Evolutionary conservation across 371 early-diverging fungal genomes (phyloP).

Genomic region (Mucor indicus): DNA sequence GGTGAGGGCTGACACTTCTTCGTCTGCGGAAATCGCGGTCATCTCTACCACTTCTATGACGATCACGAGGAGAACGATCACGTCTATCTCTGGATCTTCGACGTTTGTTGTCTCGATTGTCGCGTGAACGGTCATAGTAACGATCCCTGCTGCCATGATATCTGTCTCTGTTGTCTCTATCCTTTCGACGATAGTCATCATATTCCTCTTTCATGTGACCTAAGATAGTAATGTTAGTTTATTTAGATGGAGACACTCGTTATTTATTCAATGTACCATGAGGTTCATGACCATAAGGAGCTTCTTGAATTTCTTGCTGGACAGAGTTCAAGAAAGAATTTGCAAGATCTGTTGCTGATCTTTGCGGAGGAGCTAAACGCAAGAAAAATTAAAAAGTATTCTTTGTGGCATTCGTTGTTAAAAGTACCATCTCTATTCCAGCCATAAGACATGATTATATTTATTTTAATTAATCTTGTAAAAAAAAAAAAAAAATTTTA

Average conservation of each 20-base stretch:
- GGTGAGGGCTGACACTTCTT: slow-evolving; percentile 37
- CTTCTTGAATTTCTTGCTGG: slow-evolving; percentile 36
- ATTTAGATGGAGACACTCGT: too few relatives aligned
- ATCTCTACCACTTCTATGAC: slow-evolving; percentile 23
- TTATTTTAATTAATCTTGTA: too few relatives aligned
- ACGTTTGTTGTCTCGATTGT: slow-evolving; percentile 35
- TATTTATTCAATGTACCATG: slow-evolving; percentile 19
- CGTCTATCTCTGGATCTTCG: slow-evolving; percentile 38
- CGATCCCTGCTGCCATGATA: slow-evolving; percentile 48
- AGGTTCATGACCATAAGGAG: slow-evolving; percentile 19
- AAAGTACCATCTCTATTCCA: too few relatives aligned
- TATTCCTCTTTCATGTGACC: too few relatives aligned
- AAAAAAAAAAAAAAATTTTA: neutral
- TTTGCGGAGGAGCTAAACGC: slow-evolving; percentile 10
- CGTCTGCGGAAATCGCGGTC: slow-evolving; percentile 32
- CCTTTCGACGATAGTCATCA: slow-evolving; percentile 22
- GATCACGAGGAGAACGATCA: slow-evolving; percentile 35
- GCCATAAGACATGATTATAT: slow-evolving; percentile 22
- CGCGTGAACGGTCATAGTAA: slow-evolving; percentile 43
- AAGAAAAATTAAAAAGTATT: neutral
- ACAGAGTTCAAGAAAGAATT: slow-evolving; percentile 46
- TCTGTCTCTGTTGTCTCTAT: slow-evolving; percentile 28
- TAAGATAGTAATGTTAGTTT: too few relatives aligned
- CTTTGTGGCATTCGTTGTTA: too few relatives aligned
- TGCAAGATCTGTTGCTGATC: slow-evolving; percentile 40